Conservation (phyloP, 495 filamentous ascomycete genomes). For the Friedmanniomyces endolithicus region DNA sequence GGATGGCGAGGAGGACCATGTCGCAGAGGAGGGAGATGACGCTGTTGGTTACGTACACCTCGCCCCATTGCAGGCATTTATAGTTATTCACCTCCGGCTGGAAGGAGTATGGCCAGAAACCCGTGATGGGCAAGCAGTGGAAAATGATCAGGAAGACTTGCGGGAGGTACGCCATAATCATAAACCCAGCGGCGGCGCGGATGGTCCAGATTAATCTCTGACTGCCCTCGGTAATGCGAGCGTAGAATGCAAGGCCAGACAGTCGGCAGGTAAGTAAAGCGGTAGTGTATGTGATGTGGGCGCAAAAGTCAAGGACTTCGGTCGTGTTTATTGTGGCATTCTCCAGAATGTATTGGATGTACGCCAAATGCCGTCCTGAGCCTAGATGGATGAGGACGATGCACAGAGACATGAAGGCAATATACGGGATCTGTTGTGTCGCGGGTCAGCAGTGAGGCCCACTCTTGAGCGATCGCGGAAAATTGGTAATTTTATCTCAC, state of each 20-base stretch:
- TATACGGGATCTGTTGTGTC: constrained; percentile 27
- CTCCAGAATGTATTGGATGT: constrained; percentile 37
- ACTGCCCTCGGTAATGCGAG: constrained; percentile 30
- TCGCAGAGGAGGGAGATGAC: constrained; percentile 3
- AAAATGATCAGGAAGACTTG: constrained; percentile 3
- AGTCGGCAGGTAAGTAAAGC: constrained; percentile 36
- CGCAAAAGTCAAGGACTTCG: constrained; percentile 36
- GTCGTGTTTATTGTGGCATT: constrained; percentile 28
- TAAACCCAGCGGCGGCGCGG: constrained; percentile 26
- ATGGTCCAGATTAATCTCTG: constrained; percentile 29
- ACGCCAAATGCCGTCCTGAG: constrained; percentile 37
- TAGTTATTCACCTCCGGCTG: neutral
- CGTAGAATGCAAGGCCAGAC: constrained; percentile 39
- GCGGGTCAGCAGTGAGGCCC: constrained; percentile 16
- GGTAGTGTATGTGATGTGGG: constrained; percentile 38
- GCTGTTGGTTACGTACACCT: constrained; percentile 3
- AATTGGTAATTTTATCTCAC: neutral
- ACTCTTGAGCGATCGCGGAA: neutral
- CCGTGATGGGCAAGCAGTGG: constrained; percentile 4
- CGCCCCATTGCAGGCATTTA: neutral
- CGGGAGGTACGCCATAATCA: constrained; percentile 10
- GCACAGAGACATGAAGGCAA: constrained; percentile 31
- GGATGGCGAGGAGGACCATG: constrained; percentile 3
- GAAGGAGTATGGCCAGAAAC: constrained; percentile 3
- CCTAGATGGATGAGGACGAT: constrained; percentile 36